Evolutionary conservation across 768 basidiomycete species (phyloP), one percentile per base, ranked within the genome.

Genomic region (Pilatotrama ljubarskyi): DNA sequence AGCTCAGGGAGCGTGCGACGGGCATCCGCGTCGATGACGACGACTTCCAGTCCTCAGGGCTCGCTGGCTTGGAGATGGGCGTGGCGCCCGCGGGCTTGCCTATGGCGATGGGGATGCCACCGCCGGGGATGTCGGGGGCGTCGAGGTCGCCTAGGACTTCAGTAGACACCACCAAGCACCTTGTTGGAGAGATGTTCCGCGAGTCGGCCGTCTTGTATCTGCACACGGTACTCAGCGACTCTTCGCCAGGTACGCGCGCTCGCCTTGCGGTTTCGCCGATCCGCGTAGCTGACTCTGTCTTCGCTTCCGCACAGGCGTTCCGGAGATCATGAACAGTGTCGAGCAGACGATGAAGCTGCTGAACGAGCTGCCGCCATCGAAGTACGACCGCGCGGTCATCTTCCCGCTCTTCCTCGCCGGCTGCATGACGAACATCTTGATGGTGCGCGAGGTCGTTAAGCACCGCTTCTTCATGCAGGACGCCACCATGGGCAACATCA

Each of bases 391-490:
- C 57, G 79, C 82, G 8, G 72, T 91, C 41, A 76, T 90, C 20
- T 87, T 91, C 73, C 90, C 91, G 26, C 80, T 90, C 55, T 87
- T 84, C 69, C 76, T 93, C 41, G 84, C 86, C 29, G 91, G 87
- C 5, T 84, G 84, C 70, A 80, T 92, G 80, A 83, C 88, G 44
- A 85, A 90, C 70, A 84, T 87, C 70, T 82, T 62, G 41, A 50
- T 66, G 54, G 51, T 65, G 58, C 66, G 65, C 69, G 83, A 87
- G 70, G 55, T 68, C 43, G 49, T 63, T 43, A 63, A 66, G 51
- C 65, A 67, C 38, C 63, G 69, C 13, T 55, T 61, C 48, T 53
- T 58, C 50, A 51, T 59, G 47, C 59, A 68, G 62, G 64, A 63
- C 44, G 66, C 67, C 48, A 66, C 57, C 51, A 59, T 66, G 58